Evolutionary conservation across 257 asterid genomes (phyloP), one percentile per base, ranked within the genome.

Genomic region (Lavandula angustifolia): DNA sequence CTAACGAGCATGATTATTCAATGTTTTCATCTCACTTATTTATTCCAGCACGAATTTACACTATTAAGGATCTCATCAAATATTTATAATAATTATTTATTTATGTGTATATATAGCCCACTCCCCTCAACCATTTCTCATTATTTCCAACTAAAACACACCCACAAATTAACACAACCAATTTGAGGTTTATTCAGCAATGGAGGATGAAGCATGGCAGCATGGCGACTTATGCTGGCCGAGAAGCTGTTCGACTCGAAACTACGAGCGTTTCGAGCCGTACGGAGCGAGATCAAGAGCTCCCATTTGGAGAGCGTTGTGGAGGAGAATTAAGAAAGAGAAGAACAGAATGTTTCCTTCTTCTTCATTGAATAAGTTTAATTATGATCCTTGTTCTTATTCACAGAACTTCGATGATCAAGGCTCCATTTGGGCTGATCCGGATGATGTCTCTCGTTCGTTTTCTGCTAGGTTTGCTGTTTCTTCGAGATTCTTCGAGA

Each of bases 401-500:
- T 77, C 86, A 0, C 87, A 76, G 27, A 91, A 91, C 41, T 91
- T 91, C 13, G 97, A 91, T 40, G 97, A 91, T 75, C 76, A 76
- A 7, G 87, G 83, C 0, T 17, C 64, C 7, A 13, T 49, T 9
- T 82, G 70, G 79, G 76, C 66, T 18, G 87, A 84, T 40, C 47
- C 76, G 29, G 89, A 84, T 43, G 79, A 87, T 14, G 41, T 84
- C 14, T 75, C 86, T 35, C 73, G 86, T 32, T 81, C 96, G 0
- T 91, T 91, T 63, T 91, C 96, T 0, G 85, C 91, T 63, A 66
- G 94, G 35, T 87, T 91, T 71, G 92, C 87, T 60, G 78, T 84
- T 77, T 91, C 96, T 3, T 73, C 94, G 0, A 80, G 84, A 41
- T 67, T 82, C 62, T 78, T 79, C 56, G 71, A 79, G 27, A 78